These are phyloP conservation scores for Cladosporium sp. DNA, from an alignment of 2,329 filamentous ascomycete genomes.

Conservation along the genomic window DNA sequence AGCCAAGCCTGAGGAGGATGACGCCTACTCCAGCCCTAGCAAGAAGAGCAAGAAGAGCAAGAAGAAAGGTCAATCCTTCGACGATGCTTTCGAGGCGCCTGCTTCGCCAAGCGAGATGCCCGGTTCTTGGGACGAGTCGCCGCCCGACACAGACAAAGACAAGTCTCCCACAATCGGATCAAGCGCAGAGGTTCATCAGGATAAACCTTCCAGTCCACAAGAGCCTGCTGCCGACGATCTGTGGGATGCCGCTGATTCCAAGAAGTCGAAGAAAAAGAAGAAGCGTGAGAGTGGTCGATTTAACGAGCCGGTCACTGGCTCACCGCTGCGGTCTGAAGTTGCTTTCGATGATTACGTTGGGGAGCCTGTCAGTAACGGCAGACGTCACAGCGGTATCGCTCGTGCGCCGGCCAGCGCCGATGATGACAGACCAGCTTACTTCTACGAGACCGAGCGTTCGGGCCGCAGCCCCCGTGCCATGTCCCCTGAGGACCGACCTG, in stretches of 20 bases:
- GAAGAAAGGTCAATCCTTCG: constrained; percentile 29
- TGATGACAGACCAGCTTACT: not conserved
- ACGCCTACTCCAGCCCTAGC: constrained; percentile 13
- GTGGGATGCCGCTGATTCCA: constrained; percentile 11
- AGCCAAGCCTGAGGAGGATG: constrained; percentile 17
- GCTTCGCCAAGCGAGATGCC: constrained; percentile 19
- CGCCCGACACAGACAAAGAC: constrained; percentile 5
- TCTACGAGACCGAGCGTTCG: not conserved
- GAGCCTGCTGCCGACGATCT: constrained; percentile 1
- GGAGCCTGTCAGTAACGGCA: not conserved
- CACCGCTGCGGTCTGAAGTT: constrained; percentile 40
- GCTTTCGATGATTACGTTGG: constrained; percentile 31
- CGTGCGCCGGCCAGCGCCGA: constrained; percentile 6
- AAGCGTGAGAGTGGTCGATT: constrained; percentile 39
- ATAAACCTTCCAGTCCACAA: not conserved
- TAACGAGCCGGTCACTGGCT: constrained; percentile 36
- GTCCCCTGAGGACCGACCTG: constrained; percentile 15
- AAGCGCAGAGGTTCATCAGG: not conserved
- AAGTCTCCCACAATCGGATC: not conserved
- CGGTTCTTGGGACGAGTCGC: constrained; percentile 22
- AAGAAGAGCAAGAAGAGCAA: constrained; percentile 33
- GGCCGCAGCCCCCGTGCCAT: constrained; percentile 11
- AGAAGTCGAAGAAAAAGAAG: constrained; percentile 40
- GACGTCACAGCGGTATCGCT: not conserved
- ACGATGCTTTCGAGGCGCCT: not conserved